Evolutionary conservation across 805 yeast genomes (phyloP).

Genomic region (Schwanniomyces polymorphus): DNA sequence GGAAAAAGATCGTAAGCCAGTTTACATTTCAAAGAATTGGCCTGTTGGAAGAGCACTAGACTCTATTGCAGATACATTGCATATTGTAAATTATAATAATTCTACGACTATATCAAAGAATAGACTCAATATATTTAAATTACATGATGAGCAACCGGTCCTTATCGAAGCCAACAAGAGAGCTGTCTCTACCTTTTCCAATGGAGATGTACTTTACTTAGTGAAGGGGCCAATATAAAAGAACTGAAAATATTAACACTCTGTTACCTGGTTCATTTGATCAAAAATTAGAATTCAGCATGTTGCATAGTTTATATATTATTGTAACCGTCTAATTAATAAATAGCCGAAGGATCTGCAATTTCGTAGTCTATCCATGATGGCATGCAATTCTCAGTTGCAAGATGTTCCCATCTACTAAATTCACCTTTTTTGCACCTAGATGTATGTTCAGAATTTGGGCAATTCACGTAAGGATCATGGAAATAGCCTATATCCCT

Average conservation of each 20-base stretch:
- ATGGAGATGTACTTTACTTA: slow-evolving; percentile 53
- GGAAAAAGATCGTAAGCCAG: slow-evolving; percentile 27
- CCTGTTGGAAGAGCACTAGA: slow-evolving; percentile 61
- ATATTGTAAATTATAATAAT: slow-evolving; percentile 52
- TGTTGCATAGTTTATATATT: background rate
- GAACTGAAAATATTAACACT: background rate
- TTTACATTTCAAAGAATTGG: slow-evolving; percentile 57
- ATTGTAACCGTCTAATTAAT: slow-evolving; percentile 2
- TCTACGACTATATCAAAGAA: slow-evolving; percentile 38
- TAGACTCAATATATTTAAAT: slow-evolving; percentile 48
- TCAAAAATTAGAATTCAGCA: background rate
- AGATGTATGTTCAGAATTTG: slow-evolving; percentile 45
- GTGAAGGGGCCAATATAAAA: slow-evolving; percentile 44
- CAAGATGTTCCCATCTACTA: slow-evolving; percentile 48
- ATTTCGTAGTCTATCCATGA: slow-evolving; percentile 58
- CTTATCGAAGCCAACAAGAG: slow-evolving; percentile 32
- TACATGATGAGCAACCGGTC: slow-evolving; percentile 25
- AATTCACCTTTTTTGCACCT: slow-evolving; percentile 59
- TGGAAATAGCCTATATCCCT: slow-evolving; percentile 80
- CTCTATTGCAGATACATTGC: slow-evolving; percentile 46
- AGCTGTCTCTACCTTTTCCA: slow-evolving; percentile 39
- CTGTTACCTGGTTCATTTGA: background rate
- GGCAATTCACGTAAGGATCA: slow-evolving; percentile 76
- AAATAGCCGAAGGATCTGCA: slow-evolving; percentile 15
- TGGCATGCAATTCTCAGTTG: slow-evolving; percentile 73